Percentiles rank a stretch among this genome's conserved stretches.
phyloP scores from a whole-genome alignment of 192 early-diverging fungal species.

The Oehlia diaphana region DNA sequence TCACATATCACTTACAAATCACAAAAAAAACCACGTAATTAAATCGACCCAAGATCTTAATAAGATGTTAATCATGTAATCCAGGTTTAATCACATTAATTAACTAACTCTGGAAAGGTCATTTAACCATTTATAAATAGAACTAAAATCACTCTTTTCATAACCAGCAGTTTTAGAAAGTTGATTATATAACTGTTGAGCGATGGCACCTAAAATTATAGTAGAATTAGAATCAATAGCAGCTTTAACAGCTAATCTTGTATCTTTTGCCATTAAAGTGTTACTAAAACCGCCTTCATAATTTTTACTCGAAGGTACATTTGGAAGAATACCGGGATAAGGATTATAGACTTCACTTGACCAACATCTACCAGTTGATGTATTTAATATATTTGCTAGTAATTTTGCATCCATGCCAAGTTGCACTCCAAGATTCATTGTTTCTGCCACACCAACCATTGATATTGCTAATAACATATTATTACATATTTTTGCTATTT shows the following conservation, averaged over 20 bases:
- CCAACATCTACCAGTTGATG: constrained; percentile 90
- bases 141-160: constrained; percentile 82
- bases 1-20: too few species aligned
- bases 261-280: constrained; percentile 90
- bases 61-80: background rate
- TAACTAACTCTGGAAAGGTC: background rate
- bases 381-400: constrained; percentile 85
- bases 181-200: constrained; percentile 82
- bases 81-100: background rate
- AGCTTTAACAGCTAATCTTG: constrained; percentile 85
- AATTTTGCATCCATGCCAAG: constrained; percentile 88
- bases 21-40: too few species aligned
- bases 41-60: too few species aligned
- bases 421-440: constrained; percentile 87
- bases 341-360: constrained; percentile 91
- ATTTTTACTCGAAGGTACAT: constrained; percentile 72
- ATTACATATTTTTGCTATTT: constrained; percentile 96
- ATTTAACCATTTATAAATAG: constrained; percentile 62
- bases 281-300: constrained; percentile 93
- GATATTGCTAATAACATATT: constrained; percentile 94
- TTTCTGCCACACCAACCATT: constrained; percentile 91
- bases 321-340: constrained; percentile 76
- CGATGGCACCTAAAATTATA: constrained; percentile 71
- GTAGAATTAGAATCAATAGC: constrained; percentile 72
- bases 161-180: constrained; percentile 64